Conservation (phyloP, 1,284 basidiomycete species). For the Ceratorhiza oryzae-sativae region DNA sequence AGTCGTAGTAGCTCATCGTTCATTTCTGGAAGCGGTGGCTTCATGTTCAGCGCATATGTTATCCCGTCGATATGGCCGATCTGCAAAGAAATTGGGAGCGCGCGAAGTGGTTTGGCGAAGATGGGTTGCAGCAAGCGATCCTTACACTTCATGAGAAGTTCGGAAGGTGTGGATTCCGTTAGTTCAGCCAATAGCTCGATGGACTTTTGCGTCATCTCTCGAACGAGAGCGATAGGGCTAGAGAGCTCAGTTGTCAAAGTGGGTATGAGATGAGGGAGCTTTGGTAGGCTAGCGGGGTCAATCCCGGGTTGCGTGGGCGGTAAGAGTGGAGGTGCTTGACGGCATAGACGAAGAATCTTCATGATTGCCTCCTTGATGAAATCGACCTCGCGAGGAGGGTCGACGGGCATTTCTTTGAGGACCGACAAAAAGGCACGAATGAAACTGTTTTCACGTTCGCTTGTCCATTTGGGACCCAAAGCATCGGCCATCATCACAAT, state of each 20-base stretch:
- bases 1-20: constrained; percentile 93
- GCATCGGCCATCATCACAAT: constrained; percentile 79
- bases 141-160: constrained; percentile 84
- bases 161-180: constrained; percentile 74
- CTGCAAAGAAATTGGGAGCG: constrained; percentile 94
- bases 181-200: constrained; percentile 83
- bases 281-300: constrained; percentile 25
- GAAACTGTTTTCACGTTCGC: constrained; percentile 90
- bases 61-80: constrained; percentile 99
- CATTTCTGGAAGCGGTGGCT: constrained; percentile 86
- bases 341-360: constrained; percentile 77
- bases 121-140: constrained; percentile 89
- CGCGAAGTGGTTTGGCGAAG: constrained; percentile 96
- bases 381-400: constrained; percentile 84
- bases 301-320: constrained; percentile 32
- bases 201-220: constrained; percentile 83
- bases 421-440: constrained; percentile 92
- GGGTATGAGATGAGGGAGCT: constrained; percentile 65
- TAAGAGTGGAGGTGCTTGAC: constrained; percentile 50
- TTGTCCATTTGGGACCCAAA: constrained; percentile 81
- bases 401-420: constrained; percentile 93
- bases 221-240: constrained; percentile 85
- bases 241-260: constrained; percentile 92
- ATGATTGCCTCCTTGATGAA: constrained; percentile 82
- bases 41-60: constrained; percentile 86